Percentiles rank a stretch among this genome's conserved stretches.
Evolutionary conservation across 129 eudicot species (phyloP).

Genomic region (Helianthus annuus): DNA sequence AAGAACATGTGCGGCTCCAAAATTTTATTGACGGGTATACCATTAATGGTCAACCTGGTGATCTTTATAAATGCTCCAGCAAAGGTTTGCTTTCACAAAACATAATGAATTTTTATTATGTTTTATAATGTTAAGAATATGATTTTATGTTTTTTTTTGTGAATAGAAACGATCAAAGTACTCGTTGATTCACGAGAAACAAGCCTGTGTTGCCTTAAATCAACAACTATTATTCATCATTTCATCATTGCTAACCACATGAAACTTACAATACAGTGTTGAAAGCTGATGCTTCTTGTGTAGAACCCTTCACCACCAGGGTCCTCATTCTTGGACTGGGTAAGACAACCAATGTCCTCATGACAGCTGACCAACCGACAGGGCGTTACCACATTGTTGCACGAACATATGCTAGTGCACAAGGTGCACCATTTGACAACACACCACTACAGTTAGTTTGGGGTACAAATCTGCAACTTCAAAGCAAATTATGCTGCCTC

Average conservation of each 20-base stretch:
- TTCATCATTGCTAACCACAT: no score
- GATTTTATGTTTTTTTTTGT: not conserved
- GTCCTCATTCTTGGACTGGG: conserved; percentile 94
- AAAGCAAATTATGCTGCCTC: conserved; percentile 36
- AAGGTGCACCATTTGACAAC: conserved; percentile 83
- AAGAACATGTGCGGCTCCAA: conserved; percentile 80
- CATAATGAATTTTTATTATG: not conserved
- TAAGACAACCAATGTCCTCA: conserved; percentile 80
- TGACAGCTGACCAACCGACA: conserved; percentile 69
- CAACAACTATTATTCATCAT: no score
- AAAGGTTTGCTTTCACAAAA: conserved; percentile 53
- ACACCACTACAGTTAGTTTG: conserved; percentile 87
- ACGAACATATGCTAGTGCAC: conserved; percentile 85
- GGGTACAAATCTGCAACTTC: conserved; percentile 59
- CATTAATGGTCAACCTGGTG: conserved; percentile 96
- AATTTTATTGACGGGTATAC: conserved; percentile 87
- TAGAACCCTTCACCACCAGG: conserved; percentile 74
- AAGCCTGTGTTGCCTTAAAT: no score
- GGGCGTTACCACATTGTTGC: conserved; percentile 84
- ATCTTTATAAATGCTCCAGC: conserved; percentile 74
- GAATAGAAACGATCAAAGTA: conserved; percentile 62
- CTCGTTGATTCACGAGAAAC: conserved; percentile 27
- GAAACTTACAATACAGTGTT: conserved; percentile 49
- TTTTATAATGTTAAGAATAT: not conserved
- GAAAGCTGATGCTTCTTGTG: conserved; percentile 86